Conservation (phyloP, 2,329 filamentous ascomycete genomes). For the Penicillium sp. region DNA sequence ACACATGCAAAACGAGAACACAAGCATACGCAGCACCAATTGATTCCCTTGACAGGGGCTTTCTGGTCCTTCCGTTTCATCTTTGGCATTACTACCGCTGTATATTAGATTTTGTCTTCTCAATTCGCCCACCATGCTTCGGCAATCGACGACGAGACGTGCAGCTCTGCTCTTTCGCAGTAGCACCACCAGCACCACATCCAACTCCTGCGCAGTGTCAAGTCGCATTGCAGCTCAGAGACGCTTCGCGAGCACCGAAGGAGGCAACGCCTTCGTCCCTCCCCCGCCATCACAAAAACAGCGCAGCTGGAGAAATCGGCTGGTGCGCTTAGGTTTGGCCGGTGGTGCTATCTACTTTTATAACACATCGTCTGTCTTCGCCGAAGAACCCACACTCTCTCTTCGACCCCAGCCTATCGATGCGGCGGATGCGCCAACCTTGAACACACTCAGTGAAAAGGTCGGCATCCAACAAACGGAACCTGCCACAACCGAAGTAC, state of each 20-base stretch:
- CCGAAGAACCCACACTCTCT: constrained; percentile 64
- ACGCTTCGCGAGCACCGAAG: constrained; percentile 13
- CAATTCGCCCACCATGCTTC: constrained; percentile 10
- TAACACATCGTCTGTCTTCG: constrained; percentile 82
- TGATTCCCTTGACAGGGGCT: neutral
- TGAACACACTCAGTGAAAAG: constrained; percentile 61
- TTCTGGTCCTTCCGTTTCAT: neutral
- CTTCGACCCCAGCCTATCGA: constrained; percentile 25
- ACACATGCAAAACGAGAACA: neutral
- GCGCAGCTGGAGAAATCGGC: constrained; percentile 76
- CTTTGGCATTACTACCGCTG: neutral
- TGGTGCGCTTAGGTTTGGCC: constrained; percentile 70
- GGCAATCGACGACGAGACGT: constrained; percentile 11
- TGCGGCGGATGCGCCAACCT: constrained; percentile 52
- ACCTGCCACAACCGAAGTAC: constrained; percentile 12
- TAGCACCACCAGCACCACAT: constrained; percentile 7
- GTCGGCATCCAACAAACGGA: constrained; percentile 13
- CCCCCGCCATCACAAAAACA: constrained; percentile 58
- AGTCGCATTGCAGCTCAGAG: constrained; percentile 7
- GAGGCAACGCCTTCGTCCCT: constrained; percentile 20
- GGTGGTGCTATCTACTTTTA: constrained; percentile 84
- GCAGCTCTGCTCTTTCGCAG: constrained; percentile 13
- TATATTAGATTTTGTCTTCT: neutral
- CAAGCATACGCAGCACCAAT: neutral
- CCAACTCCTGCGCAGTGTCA: constrained; percentile 1